These are phyloP conservation scores for Cyclotella kingstonii DNA, from an alignment of 108 stramenopile genomes.

Conservation along the genomic window DNA sequence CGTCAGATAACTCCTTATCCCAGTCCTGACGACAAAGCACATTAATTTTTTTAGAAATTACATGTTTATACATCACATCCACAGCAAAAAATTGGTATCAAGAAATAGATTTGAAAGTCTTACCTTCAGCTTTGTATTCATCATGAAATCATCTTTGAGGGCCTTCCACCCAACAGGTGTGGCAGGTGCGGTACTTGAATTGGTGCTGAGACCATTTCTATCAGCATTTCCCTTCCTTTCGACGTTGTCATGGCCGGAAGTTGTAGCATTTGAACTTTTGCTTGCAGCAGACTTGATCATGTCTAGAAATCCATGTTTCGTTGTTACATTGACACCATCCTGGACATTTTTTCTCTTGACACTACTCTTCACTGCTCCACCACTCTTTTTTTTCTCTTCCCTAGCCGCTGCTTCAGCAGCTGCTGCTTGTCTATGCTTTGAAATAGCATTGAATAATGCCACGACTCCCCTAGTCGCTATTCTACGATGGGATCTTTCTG, in stretches of 20 bases:
- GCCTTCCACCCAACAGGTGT: conserved; percentile 66
- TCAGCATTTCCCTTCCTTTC: conserved; percentile 3
- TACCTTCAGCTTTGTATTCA: conserved; percentile 60
- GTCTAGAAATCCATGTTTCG: conserved; percentile 80
- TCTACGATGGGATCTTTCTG: conserved; percentile 77
- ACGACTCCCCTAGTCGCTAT: conserved; percentile 90
- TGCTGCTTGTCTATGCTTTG: conserved; percentile 65
- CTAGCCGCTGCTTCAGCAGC: conserved; percentile 17
- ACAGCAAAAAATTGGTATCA: neutral
- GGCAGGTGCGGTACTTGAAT: conserved; percentile 5
- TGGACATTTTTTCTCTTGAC: conserved; percentile 11
- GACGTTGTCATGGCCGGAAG: neutral
- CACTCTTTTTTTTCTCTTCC: conserved; percentile 35
- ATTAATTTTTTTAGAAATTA: neutral
- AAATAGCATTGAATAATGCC: conserved; percentile 86
- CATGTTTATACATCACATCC: neutral
- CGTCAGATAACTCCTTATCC: conserved; percentile 77
- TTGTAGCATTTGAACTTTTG: neutral
- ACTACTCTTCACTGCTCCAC: conserved; percentile 24
- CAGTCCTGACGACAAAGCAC: conserved; percentile 43
- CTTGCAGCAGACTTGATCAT: conserved; percentile 70
- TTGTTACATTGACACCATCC: conserved; percentile 32
- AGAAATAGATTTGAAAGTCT: neutral
- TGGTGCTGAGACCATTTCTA: neutral
- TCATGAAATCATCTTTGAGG: conserved; percentile 81